Evolutionary conservation across 257 asterid genomes (phyloP), one percentile per base, ranked within the genome.

Genomic region (Verbena officinalis): DNA sequence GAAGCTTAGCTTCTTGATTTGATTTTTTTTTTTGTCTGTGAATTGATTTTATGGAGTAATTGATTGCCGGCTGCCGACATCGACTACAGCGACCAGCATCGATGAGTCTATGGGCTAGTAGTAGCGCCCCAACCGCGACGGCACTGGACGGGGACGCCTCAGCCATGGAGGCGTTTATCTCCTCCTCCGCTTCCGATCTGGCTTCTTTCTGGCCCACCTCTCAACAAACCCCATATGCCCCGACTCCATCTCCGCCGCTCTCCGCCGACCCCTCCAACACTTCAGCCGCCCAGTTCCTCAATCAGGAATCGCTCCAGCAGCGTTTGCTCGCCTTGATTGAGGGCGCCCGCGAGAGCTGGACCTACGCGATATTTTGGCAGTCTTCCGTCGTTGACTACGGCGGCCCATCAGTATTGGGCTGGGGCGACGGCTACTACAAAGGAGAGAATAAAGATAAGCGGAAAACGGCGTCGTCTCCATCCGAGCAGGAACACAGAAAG

Each of bases 361-460:
- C 97, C 4, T 90, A 90, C 55, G 91, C 97, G 1, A 87, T 90
- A 1, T 90, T 90, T 71, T 90, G 97, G 97, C 94, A 87, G 56
- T 70, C 85, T 0, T 83, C 95, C 50, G 70, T 19, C 20, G 72
- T 46, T 27, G 80, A 61, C 55, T 73, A 64, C 55, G 78, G 78
- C 1, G 76, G 75, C 9, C 73, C 83, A 0, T 17, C 81, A 0
- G 42, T 81, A 0, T 20, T 91, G 24, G 78, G 83, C 31, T 91
- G 98, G 98, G 96, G 95, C 17, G 98, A 91, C 42, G 98, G 98
- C 16, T 91, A 81, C 66, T 91, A 89, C 51, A 84, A 78, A 36
- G 96, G 96, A 6, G 98, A 89, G 14, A 81, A 81, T 12, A 88
- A 86, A 13, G 81, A 40, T 7, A 83, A 73, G 55, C 70, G 86